Evolutionary conservation across 2,329 filamentous ascomycete species (phyloP).

Genomic region (Cladophialophora chaetospira): DNA sequence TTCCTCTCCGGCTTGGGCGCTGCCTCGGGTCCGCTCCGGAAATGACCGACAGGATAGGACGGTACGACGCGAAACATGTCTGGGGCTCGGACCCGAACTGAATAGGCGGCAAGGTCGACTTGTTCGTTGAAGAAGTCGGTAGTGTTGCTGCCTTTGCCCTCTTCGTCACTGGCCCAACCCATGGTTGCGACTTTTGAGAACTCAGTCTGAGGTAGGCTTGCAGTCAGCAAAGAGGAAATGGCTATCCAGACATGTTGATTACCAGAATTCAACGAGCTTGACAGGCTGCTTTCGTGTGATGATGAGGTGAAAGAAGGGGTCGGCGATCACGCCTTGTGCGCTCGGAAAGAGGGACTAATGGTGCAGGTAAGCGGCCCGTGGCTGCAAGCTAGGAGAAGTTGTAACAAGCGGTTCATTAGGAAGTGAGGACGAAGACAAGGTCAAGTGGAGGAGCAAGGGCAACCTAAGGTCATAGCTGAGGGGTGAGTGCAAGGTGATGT

Average conservation of each 20-base stretch:
- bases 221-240: too few relatives aligned
- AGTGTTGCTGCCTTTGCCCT: neutral
- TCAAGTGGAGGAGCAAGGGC: neutral
- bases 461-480: neutral
- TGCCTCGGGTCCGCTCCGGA: neutral
- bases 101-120: neutral
- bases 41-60: neutral
- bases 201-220: too few relatives aligned
- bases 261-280: too few relatives aligned
- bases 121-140: neutral
- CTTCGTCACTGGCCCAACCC: neutral
- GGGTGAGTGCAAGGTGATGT: neutral
- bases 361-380: neutral
- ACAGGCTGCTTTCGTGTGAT: too few relatives aligned
- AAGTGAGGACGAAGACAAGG: neutral
- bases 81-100: neutral
- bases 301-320: too few relatives aligned
- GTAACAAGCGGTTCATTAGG: neutral
- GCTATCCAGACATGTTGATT: too few relatives aligned
- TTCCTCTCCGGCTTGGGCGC: neutral
- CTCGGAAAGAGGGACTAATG: too few relatives aligned
- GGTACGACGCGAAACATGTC: neutral
- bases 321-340: too few relatives aligned
- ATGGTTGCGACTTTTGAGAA: too few relatives aligned
- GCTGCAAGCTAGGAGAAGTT: neutral